phyloP scores from a whole-genome alignment of 352 stramenopile species.

The Thraustochytrium striatum region DNA sequence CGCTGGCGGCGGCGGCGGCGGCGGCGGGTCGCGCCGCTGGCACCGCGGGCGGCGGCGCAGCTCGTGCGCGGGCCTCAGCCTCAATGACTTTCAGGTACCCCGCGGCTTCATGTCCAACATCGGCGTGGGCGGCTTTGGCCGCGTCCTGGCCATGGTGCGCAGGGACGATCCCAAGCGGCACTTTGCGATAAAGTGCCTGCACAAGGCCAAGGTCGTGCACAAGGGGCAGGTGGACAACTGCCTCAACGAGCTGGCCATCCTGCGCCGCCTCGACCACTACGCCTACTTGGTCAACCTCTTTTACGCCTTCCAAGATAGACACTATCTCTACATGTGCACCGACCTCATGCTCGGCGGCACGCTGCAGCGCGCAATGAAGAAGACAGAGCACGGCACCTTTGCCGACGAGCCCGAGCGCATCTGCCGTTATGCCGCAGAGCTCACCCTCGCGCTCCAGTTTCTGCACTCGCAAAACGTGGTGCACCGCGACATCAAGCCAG shows the following conservation, averaged over 20 bases:
- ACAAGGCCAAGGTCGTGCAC: slow-evolving; percentile 48
- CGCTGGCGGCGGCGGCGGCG: no score
- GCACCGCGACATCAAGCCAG: slow-evolving; percentile 74
- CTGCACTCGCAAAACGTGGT: slow-evolving; percentile 61
- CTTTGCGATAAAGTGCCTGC: slow-evolving; percentile 45
- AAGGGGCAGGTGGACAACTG: slow-evolving; percentile 26
- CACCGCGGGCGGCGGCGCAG: not conserved
- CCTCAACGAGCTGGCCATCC: slow-evolving; percentile 47
- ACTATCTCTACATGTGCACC: slow-evolving; percentile 47
- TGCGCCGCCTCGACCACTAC: slow-evolving; percentile 35
- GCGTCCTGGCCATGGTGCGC: slow-evolving; percentile 31
- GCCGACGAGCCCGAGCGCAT: slow-evolving; percentile 12
- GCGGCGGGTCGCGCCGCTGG: not conserved
- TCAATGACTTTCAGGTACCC: not conserved
- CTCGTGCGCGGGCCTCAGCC: not conserved
- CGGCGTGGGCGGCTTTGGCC: slow-evolving; percentile 37
- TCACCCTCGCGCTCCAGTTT: slow-evolving; percentile 38
- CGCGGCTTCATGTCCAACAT: slow-evolving; percentile 40
- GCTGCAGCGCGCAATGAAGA: slow-evolving; percentile 32
- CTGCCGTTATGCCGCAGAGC: slow-evolving; percentile 25
- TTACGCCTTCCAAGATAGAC: slow-evolving; percentile 44
- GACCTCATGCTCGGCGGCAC: slow-evolving; percentile 46
- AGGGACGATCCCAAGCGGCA: not conserved
- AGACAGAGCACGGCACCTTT: slow-evolving; percentile 26
- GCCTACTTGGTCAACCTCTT: slow-evolving; percentile 47